Percentiles rank a stretch among this genome's conserved stretches.
phyloP scores from a whole-genome alignment of 2,329 filamentous ascomycete genomes.

The Paramyrothecium roridum region DNA sequence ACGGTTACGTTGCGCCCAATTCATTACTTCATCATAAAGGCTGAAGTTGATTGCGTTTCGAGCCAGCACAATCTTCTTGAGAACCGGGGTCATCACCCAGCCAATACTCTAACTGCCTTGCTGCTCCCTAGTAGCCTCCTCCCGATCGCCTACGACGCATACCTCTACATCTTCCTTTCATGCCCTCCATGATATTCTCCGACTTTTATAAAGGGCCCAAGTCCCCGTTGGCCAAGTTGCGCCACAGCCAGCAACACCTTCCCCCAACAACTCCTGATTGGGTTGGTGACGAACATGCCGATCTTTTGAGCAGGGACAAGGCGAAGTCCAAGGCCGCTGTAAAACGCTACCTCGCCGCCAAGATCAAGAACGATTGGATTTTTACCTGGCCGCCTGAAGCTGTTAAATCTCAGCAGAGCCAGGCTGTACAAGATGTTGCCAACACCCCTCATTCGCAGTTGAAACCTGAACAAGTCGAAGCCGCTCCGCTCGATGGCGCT shows the following conservation, averaged over 20 bases:
- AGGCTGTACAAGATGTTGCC: neutral
- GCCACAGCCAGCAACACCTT: constrained; percentile 31
- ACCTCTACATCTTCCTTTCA: no score
- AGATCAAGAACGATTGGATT: constrained; percentile 57
- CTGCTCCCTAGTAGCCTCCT: no score
- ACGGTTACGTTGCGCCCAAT: neutral
- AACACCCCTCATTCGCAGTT: neutral
- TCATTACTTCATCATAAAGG: no score
- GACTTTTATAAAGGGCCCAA: constrained; percentile 56
- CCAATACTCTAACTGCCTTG: no score
- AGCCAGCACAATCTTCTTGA: no score
- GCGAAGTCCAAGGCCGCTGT: constrained; percentile 61
- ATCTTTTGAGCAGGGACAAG: constrained; percentile 61
- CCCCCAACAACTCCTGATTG: constrained; percentile 26
- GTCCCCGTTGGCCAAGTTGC: constrained; percentile 50
- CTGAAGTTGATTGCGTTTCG: no score
- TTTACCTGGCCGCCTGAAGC: constrained; percentile 51
- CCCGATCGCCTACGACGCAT: no score
- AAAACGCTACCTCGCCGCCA: constrained; percentile 49
- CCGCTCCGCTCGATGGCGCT: neutral
- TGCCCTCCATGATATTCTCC: constrained; percentile 50
- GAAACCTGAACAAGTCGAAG: neutral
- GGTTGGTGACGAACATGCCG: constrained; percentile 53
- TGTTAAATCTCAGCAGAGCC: constrained; percentile 7
- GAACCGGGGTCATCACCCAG: no score